Evolutionary conservation across 2,329 filamentous ascomycete genomes (phyloP).

Genomic region (Cladobotryum mycophilum): DNA sequence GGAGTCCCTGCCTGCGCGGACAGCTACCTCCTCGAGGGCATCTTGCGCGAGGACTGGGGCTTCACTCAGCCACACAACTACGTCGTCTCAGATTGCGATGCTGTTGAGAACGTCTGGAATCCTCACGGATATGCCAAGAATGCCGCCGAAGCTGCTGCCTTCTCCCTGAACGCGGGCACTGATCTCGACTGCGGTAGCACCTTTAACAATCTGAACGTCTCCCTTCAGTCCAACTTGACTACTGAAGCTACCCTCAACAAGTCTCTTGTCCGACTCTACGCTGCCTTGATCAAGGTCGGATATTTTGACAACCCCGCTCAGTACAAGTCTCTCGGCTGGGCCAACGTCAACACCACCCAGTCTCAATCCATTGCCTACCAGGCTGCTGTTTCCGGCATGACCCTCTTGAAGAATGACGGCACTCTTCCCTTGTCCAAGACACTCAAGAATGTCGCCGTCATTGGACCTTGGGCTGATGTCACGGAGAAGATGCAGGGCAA

Average conservation of each 20-base stretch:
- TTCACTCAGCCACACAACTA: conserved; percentile 57
- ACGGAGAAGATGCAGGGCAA: conserved; percentile 27
- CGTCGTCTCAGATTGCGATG: conserved; percentile 60
- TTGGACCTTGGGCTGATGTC: conserved; percentile 32
- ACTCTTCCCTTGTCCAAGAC: conserved; percentile 38
- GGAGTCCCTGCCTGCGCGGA: conserved; percentile 60
- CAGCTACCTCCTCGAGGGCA: conserved; percentile 53
- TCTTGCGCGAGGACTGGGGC: conserved; percentile 60
- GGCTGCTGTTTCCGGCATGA: conserved; percentile 42
- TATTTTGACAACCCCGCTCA: conserved; percentile 47
- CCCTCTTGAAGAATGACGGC: conserved; percentile 50
- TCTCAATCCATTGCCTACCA: conserved; percentile 50
- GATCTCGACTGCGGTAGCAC: conserved; percentile 15
- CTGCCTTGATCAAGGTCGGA: conserved; percentile 47
- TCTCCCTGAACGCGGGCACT: conserved; percentile 29
- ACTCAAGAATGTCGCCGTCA: conserved; percentile 18
- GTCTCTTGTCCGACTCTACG: conserved; percentile 39
- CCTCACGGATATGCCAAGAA: conserved; percentile 34
- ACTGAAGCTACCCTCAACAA: conserved; percentile 20
- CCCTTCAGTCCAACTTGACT: conserved; percentile 36
- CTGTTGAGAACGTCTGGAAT: conserved; percentile 51
- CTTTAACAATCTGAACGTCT: conserved; percentile 22
- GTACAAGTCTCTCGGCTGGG: conserved; percentile 49
- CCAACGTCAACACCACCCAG: conserved; percentile 48
- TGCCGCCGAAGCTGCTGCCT: conserved; percentile 27